Evolutionary conservation across 2,329 filamentous ascomycete genomes (phyloP), one percentile per base, ranked within the genome.

Genomic region (Thelonectria rubi): DNA sequence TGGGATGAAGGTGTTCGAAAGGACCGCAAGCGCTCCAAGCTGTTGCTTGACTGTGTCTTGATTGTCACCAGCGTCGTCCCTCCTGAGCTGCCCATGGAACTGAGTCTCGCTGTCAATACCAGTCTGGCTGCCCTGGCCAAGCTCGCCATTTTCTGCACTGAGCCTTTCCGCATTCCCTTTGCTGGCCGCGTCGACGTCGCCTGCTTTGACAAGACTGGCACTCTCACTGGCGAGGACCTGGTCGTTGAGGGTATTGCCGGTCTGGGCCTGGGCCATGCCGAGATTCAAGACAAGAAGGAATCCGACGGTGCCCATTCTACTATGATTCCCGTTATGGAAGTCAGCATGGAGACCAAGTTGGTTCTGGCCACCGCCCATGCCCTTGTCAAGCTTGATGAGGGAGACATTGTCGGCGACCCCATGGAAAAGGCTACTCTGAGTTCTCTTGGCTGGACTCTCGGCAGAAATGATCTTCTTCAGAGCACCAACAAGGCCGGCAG

Each of bases 201-300:
- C 65, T 99, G 95, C 81, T 99, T 99, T 69, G 95, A 99, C 79
- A 99, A 99, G 84, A 99, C 95, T 12, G 95, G 95, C 68, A 99
- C 95, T 1, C 80, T 99, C 61, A 99, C 95, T 39, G 95, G 95
- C 51, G 95, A 99, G 76, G 94, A 99, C 74, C 83, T 99, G 45
- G 93, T 99, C 11, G 95, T 99, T 18, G 94, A 99, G 75, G 95
- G 95, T 72, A 94, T 99, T 76, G 95, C 95, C 63, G 95, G 95
- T 15, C 85, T 98, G 26, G 89, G 87, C 12, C 84, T 97, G 26
- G 90, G 89, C 21, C 84, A 91, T 56, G 76, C 84, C 26, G 88
- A 88, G 32, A 87, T 88, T 14, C 83, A 87, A 65, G 87, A 88
- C 6, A 85, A 83, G 30, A 82, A 85, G 60, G 92, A 94, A 73